phyloP scores from a whole-genome alignment of 345 rosid species.

The Citrus mangshanensis region DNA sequence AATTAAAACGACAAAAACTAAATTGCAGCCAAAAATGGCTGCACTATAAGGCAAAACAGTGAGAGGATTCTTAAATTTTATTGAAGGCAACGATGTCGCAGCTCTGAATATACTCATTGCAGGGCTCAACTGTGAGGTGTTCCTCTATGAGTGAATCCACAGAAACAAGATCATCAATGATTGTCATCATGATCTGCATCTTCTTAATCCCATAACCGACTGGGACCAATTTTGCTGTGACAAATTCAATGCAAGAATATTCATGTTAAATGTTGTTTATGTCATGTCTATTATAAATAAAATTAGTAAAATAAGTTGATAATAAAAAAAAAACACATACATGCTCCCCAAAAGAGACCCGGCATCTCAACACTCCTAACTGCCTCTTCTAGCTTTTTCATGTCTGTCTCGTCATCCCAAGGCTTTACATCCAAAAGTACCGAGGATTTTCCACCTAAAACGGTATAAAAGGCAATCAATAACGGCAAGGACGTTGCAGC shows the following conservation, averaged over 20 bases:
- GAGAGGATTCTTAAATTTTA: slow-evolving; percentile 53
- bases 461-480: background rate
- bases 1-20: background rate
- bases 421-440: slow-evolving; percentile 91
- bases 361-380: slow-evolving; percentile 72
- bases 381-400: slow-evolving; percentile 83
- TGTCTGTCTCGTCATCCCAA: slow-evolving; percentile 99
- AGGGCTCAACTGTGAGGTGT: slow-evolving; percentile 65
- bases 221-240: slow-evolving; percentile 76
- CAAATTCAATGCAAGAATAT: background rate
- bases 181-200: slow-evolving; percentile 80
- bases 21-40: slow-evolving; percentile 2
- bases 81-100: slow-evolving; percentile 96
- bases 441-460: slow-evolving; percentile 86
- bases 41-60: background rate
- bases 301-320: background rate
- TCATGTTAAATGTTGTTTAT: background rate
- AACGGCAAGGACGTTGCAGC: background rate
- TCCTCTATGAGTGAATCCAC: slow-evolving; percentile 82
- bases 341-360: slow-evolving; percentile 94
- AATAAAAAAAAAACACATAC: slow-evolving; percentile 35
- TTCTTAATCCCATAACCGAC: slow-evolving; percentile 97
- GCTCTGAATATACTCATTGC: slow-evolving; percentile 77
- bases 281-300: background rate
- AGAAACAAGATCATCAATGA: slow-evolving; percentile 92